These are phyloP conservation scores for Coniochaeta sp. DNA, from an alignment of 2,329 filamentous ascomycete genomes.

Conservation along the genomic window DNA sequence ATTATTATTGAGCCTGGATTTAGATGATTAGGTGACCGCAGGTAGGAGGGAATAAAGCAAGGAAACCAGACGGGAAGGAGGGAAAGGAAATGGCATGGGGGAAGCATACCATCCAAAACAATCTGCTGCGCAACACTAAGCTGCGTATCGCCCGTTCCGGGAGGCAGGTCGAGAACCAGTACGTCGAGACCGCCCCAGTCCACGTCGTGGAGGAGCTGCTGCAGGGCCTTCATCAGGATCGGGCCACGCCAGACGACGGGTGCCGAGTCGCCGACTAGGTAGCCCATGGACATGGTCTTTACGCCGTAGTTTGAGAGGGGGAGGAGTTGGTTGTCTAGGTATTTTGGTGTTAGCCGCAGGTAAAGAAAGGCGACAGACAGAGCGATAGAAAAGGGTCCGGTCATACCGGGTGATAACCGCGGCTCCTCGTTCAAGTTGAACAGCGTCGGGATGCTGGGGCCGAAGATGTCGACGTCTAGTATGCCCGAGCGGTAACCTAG, in stretches of 20 bases:
- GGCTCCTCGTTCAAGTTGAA: slow-evolving; percentile 78
- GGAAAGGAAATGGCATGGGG: too few relatives aligned
- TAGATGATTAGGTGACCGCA: too few relatives aligned
- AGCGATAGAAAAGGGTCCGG: background rate
- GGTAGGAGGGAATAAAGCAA: too few relatives aligned
- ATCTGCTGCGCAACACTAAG: slow-evolving; percentile 96
- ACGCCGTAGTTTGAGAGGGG: slow-evolving; percentile 92
- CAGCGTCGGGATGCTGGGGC: slow-evolving; percentile 86
- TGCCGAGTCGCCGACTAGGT: slow-evolving; percentile 70
- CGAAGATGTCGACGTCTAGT: slow-evolving; percentile 94
- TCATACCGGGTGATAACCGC: slow-evolving; percentile 47
- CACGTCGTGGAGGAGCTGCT: slow-evolving; percentile 91
- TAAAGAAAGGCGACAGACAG: too few relatives aligned
- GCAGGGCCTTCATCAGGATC: slow-evolving; percentile 96
- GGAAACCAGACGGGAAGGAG: too few relatives aligned
- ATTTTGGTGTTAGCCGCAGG: too few relatives aligned
- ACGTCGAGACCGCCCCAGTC: slow-evolving; percentile 88
- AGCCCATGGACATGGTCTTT: slow-evolving; percentile 99
- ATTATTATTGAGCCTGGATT: slow-evolving; percentile 81
- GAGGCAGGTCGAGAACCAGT: slow-evolving; percentile 83
- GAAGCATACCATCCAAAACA: slow-evolving; percentile 77
- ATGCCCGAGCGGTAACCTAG: slow-evolving; percentile 79
- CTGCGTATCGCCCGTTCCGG: slow-evolving; percentile 92
- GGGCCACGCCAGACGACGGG: slow-evolving; percentile 92
- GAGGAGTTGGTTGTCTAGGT: slow-evolving; percentile 76